Evolutionary conservation across 345 rosid species (phyloP).

Genomic region (Fremontodendron californicum): DNA sequence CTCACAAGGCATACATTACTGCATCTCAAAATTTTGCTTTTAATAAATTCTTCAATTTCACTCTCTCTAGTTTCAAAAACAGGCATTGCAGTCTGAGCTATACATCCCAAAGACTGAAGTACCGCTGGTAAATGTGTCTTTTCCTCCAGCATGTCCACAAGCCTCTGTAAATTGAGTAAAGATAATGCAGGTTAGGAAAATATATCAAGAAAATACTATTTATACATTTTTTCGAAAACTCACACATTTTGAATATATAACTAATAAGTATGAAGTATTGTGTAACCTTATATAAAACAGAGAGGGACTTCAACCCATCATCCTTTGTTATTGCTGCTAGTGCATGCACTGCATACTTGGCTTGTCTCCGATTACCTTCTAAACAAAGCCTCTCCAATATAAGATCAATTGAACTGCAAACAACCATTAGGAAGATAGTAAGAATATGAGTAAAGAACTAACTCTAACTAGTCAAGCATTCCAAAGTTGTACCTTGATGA

Average conservation of each 20-base stretch:
- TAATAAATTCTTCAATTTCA: slow-evolving; percentile 75
- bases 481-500: slow-evolving; percentile 61
- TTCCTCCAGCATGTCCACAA: slow-evolving; percentile 92
- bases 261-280: slow-evolving; percentile 4
- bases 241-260: neutral
- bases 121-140: slow-evolving; percentile 86
- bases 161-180: slow-evolving; percentile 59
- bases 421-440: slow-evolving; percentile 24
- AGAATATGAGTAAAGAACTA: slow-evolving; percentile 23
- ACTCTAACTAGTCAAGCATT: slow-evolving; percentile 7
- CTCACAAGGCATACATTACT: slow-evolving; percentile 48
- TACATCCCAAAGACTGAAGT: slow-evolving; percentile 93
- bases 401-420: slow-evolving; percentile 86
- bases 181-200: slow-evolving; percentile 25
- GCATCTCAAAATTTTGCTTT: slow-evolving; percentile 60
- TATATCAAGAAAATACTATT: neutral
- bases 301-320: slow-evolving; percentile 92
- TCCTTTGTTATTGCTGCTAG: slow-evolving; percentile 97
- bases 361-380: slow-evolving; percentile 93
- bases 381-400: slow-evolving; percentile 84
- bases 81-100: slow-evolving; percentile 94
- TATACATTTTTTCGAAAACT: neutral
- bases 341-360: slow-evolving; percentile 96
- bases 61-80: slow-evolving; percentile 95
- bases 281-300: slow-evolving; percentile 88